Percentiles rank a stretch among this genome's conserved stretches.
Evolutionary conservation across 2,329 filamentous ascomycete genomes (phyloP).

Genomic region (Fonsecaea erecta): DNA sequence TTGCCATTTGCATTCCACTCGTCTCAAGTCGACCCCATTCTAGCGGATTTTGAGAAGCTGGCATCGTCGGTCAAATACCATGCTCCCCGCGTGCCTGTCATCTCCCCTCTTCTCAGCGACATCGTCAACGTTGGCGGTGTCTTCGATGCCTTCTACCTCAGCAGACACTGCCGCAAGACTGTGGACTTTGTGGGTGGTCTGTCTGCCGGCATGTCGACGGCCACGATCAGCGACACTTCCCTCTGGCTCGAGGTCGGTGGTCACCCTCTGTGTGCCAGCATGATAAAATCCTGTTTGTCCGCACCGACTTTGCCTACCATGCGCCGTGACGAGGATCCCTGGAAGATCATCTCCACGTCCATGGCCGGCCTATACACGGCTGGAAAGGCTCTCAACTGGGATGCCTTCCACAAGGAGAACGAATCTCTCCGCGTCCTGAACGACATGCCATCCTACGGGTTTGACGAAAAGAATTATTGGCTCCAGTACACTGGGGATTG

Average conservation of each 20-base stretch:
- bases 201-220: slow-evolving; percentile 44
- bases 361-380: slow-evolving; percentile 45
- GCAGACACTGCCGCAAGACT: slow-evolving; percentile 49
- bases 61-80: slow-evolving; percentile 48
- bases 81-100: slow-evolving; percentile 48
- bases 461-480: slow-evolving; percentile 75
- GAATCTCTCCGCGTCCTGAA: slow-evolving; percentile 62
- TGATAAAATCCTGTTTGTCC: slow-evolving; percentile 48
- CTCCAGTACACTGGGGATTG: slow-evolving; percentile 73
- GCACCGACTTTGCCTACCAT: slow-evolving; percentile 46
- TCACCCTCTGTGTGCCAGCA: slow-evolving; percentile 52
- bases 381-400: slow-evolving; percentile 49
- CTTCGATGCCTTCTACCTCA: slow-evolving; percentile 49
- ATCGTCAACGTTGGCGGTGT: slow-evolving; percentile 47
- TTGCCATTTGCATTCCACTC: slow-evolving; percentile 55
- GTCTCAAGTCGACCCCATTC: slow-evolving; percentile 52
- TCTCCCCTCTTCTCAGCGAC: slow-evolving; percentile 53
- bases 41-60: slow-evolving; percentile 47
- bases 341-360: slow-evolving; percentile 48
- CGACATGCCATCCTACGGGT: slow-evolving; percentile 70
- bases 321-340: slow-evolving; percentile 49
- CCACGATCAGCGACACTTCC: slow-evolving; percentile 43
- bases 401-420: slow-evolving; percentile 52
- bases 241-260: slow-evolving; percentile 55
- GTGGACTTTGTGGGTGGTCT: slow-evolving; percentile 54